Base-by-base conservation (phyloP, 2,329 filamentous ascomycete species). In the Aspergillus candidus region DNA sequence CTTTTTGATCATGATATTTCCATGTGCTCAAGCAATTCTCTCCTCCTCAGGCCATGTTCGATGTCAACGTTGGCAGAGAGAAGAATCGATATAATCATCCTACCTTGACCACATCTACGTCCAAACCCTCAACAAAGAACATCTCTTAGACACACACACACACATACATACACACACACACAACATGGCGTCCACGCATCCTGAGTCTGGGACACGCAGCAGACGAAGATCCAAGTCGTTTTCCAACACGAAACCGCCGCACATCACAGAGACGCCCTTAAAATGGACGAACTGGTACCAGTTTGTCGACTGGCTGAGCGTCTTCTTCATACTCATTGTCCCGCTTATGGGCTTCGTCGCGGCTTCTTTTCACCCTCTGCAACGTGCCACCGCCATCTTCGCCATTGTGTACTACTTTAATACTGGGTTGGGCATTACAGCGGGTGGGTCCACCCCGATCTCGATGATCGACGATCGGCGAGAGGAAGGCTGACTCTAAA, bases 241-340 rank as follows among this genome's bases (percentile, higher is more conserved):
- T 7, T 22, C 13, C 11, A 36, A 27, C 44, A 37, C 75, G 17
- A 76, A 81, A 72, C 91, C 90, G 70, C 76, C 81, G 57, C 87
- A 93, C 67, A 90, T 93, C 70, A 80, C 86, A 49, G 86, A 91
- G 50, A 77, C 78, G 50, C 84, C 86, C 46, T 83, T 91, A 54
- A 93, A 86, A 45, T 76, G 74, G 69, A 72, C 73, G 59, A 94
- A 93, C 72, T 90, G 85, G 85, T 82, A 88, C 71, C 82, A 88
- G 71, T 88, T 94, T 63, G 76, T 94, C 73, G 87, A 93, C 75
- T 94, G 88, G 87, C 76, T 94, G 55, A 94, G 93, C 68, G 81
- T 85, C 49, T 77, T 74, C 46, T 78, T 94, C 64, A 88, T 93
- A 63, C 66, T 93, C 53, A 73, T 83, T 55, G 76, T 94, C 27